Evolutionary conservation across 208 protist genomes (phyloP), one percentile per base, ranked within the genome.

Genomic region (Strigomonas culicis): DNA sequence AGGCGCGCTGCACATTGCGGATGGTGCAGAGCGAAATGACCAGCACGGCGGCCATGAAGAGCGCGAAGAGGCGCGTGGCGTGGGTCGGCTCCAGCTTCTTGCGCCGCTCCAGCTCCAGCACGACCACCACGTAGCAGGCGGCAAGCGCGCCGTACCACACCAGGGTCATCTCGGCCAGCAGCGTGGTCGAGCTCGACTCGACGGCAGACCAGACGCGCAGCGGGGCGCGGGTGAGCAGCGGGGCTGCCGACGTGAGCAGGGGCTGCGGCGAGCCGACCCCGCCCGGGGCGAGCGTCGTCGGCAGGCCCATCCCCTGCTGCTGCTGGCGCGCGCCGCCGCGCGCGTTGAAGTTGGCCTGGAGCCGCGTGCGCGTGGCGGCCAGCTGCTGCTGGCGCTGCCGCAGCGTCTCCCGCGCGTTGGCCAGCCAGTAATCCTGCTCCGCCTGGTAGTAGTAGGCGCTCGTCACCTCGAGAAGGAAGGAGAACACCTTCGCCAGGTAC

Each of bases 381-480:
- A 79, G 56, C 43, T 75, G 36, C 7, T 30, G 52, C 6, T 58
- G 52, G 17, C 52, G 52, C 27, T 58, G 27, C 7, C 27, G 52
- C 21, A 4, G 13, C 52, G 15, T 58, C 30, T 60, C 69, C 21
- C 8, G 43, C 51, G 36, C 31, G 56, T 44, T 79, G 7, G 58
- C 46, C 4, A 66, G 58, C 24, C 31, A 43, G 55, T 81, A 60
- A 19, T 34, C 24, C 31, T 60, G 55, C 30, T 60, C 55, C 30
- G 21, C 82, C 1, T 72, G 68, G 25, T 74, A 59, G 74, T 95
- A 95, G 56, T 84, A 83, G 21, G 80, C 76, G 32, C 79, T 82
- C 34, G 79, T 92, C 51, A 84, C 73, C 69, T 93, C 85, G 7
- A 90, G 79, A 11, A 93, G 22, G 66, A 92, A 93, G n/a, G 81